These are phyloP conservation scores for Graphium sp. DNA, from an alignment of 2,329 filamentous ascomycete species.

Conservation along the genomic window DNA sequence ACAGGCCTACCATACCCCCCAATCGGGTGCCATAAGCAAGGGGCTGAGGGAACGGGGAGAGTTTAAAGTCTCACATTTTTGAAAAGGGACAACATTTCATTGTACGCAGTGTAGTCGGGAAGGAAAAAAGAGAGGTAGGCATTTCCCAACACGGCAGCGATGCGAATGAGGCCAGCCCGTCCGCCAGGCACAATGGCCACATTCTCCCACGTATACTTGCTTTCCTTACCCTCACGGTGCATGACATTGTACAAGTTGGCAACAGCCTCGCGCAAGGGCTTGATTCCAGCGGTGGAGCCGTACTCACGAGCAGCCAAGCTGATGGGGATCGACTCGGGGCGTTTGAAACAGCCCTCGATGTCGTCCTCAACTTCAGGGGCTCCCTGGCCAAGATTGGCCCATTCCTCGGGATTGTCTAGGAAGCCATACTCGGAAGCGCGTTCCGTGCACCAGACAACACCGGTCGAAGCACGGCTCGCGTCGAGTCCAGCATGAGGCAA, in stretches of 20 bases:
- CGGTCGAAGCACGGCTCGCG: slow-evolving; percentile 72
- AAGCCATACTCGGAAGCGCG: slow-evolving; percentile 81
- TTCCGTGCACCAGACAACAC: slow-evolving; percentile 86
- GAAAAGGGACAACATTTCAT: slow-evolving; percentile 91
- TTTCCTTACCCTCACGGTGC: slow-evolving; percentile 73
- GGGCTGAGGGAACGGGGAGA: no score
- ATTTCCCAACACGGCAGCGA: slow-evolving; percentile 85
- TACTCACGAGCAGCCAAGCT: slow-evolving; percentile 72
- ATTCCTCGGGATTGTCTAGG: slow-evolving; percentile 60
- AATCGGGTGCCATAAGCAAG: no score
- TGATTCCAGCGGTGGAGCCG: slow-evolving; percentile 86
- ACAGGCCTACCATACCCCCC: neutral
- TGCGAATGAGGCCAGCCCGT: slow-evolving; percentile 80
- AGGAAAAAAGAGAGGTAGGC: slow-evolving; percentile 89
- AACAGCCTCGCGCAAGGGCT: slow-evolving; percentile 73
- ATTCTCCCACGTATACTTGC: slow-evolving; percentile 93
- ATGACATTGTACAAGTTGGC: slow-evolving; percentile 86
- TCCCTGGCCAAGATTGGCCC: slow-evolving; percentile 91
- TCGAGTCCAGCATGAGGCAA: slow-evolving; percentile 83
- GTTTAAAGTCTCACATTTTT: slow-evolving; percentile 47
- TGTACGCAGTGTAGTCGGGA: slow-evolving; percentile 92
- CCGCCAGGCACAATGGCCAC: slow-evolving; percentile 92
- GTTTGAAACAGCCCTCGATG: slow-evolving; percentile 74
- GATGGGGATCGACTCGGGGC: slow-evolving; percentile 65
- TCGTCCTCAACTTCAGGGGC: slow-evolving; percentile 89